phyloP scores from a whole-genome alignment of 2,329 filamentous ascomycete species.

The Colletotrichum simmondsii region DNA sequence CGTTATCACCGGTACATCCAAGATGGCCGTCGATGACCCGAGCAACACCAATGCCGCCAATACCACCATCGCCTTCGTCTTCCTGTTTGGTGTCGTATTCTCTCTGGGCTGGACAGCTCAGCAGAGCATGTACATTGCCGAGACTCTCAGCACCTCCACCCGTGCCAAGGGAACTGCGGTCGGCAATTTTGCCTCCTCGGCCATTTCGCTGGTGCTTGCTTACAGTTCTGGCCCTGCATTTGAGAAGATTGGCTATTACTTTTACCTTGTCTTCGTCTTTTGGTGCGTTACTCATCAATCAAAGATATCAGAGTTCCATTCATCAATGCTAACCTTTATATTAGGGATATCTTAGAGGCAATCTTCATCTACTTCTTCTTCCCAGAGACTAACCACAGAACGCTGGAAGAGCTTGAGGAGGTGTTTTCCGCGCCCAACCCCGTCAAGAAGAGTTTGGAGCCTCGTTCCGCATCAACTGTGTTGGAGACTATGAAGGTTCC shows the following conservation, averaged over 20 bases:
- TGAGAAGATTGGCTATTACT: conserved; percentile 54
- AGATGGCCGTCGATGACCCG: conserved; percentile 52
- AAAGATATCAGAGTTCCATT: no score
- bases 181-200: conserved; percentile 53
- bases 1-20: conserved; percentile 60
- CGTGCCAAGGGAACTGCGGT: conserved; percentile 57
- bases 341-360: conserved; percentile 50
- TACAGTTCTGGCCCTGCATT: conserved; percentile 57
- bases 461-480: conserved; percentile 54
- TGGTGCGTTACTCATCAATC: conserved; percentile 41
- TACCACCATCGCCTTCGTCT: conserved; percentile 61
- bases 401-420: conserved; percentile 64
- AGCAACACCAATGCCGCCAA: conserved; percentile 51
- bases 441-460: conserved; percentile 54
- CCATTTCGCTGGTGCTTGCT: conserved; percentile 52
- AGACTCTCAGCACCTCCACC: conserved; percentile 56
- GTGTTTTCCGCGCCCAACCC: conserved; percentile 61
- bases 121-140: conserved; percentile 62
- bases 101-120: conserved; percentile 63
- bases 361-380: conserved; percentile 62
- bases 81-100: conserved; percentile 63
- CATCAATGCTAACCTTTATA: neutral
- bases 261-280: conserved; percentile 57
- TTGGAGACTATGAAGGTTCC: conserved; percentile 39
- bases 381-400: conserved; percentile 58